Conservation (phyloP, 306 rosid genomes). For the Erythrophleum fordii region DNA sequence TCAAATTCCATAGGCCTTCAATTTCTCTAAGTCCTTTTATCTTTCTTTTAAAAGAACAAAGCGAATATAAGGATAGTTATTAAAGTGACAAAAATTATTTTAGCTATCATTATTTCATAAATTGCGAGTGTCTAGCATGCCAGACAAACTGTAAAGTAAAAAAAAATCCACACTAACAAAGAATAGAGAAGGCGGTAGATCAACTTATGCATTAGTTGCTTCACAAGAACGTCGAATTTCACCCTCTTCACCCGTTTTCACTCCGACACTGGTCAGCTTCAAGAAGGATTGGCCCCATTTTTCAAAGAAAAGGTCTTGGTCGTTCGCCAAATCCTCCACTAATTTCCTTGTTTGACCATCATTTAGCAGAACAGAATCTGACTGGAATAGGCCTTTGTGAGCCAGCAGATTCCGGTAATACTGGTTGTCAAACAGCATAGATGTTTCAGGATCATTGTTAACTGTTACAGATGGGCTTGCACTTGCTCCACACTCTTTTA, state of each 20-base stretch:
- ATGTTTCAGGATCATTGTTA: conserved; percentile 70
- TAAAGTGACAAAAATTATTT: neutral
- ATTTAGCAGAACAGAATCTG: conserved; percentile 68
- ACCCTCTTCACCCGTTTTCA: conserved; percentile 66
- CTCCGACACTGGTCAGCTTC: conserved; percentile 70
- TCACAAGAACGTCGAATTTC: conserved; percentile 73
- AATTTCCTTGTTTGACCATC: conserved; percentile 52
- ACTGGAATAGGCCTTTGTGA: conserved; percentile 75
- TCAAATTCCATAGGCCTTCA: neutral
- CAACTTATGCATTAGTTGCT: conserved; percentile 42
- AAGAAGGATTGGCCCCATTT: conserved; percentile 72
- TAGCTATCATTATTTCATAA: neutral
- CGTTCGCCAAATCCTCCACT: conserved; percentile 63
- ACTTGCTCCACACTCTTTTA: conserved; percentile 53
- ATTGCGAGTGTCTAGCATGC: neutral
- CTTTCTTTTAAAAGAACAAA: neutral
- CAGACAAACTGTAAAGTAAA: neutral
- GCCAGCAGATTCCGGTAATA: conserved; percentile 63
- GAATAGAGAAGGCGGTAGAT: neutral
- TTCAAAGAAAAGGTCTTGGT: conserved; percentile 63
- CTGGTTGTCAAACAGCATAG: conserved; percentile 72
- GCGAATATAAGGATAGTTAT: neutral
- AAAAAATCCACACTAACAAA: conserved; percentile 1
- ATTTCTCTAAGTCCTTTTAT: neutral
- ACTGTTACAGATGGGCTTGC: conserved; percentile 57